Evolutionary conservation across 768 basidiomycete species (phyloP), one percentile per base, ranked within the genome.

Genomic region (Hericium alpestre): DNA sequence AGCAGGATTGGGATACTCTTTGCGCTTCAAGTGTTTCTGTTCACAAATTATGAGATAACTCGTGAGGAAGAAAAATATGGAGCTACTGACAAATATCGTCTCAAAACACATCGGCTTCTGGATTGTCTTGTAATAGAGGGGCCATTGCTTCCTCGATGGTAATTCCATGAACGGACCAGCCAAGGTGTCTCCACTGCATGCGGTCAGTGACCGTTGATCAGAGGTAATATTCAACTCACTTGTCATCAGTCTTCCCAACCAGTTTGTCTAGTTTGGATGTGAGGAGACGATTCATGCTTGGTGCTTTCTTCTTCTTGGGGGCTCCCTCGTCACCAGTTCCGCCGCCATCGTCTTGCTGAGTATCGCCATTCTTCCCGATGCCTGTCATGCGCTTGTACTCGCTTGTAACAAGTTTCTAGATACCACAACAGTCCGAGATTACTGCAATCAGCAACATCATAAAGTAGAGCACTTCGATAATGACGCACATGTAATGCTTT

Each of bases 91-190:
- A 55, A 83, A 82, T 56, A 93, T 83, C 58, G 79, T 80, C 59
- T 88, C 85, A 22, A 93, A 76, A 63, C 87, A 88, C 65, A 85
- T 86, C 0, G 90, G 90, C 37, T 79, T 79, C 70, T 86, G 82
- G 63, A 93, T 93, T 56, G 80, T 71, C 64, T 82, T 82, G 70
- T 93, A 92, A 65, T 93, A 93, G 12, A 77, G 71, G 0, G 90
- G 78, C 82, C 88, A 93, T 4, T 79, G 73, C 64, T 88, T 90
- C 68, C 79, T 86, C 27, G 80, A 82, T 1, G 93, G 93, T 47
- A 94, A 73, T 50, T 87, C 84, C 83, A 90, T 86, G 73, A 96
- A 96, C 60, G 84, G 84, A 2, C 74, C 76, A 13, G 85, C 84
- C 43, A 88, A 68, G 16, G 80, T 69, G 38, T 82, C 84, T 46